phyloP scores from a whole-genome alignment of 1,139 yeast genomes.

The Candida sanyaensis region DNA sequence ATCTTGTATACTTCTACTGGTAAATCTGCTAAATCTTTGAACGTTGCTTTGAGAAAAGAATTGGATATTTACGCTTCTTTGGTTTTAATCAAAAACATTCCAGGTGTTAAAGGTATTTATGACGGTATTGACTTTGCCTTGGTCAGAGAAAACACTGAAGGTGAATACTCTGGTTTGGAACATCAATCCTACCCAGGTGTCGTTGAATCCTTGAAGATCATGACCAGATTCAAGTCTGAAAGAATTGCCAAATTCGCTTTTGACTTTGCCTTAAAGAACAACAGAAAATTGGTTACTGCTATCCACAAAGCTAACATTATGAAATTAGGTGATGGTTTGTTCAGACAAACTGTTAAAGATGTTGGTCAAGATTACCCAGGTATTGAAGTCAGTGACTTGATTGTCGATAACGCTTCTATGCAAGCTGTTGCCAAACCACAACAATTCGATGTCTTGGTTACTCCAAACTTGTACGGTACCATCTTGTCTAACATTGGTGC shows the following conservation, averaged over 20 bases:
- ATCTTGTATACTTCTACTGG: slow-evolving; percentile 89
- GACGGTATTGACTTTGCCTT: slow-evolving; percentile 88
- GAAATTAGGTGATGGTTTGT: slow-evolving; percentile 98
- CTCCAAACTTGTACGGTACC: slow-evolving; percentile 98
- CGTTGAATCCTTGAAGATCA: slow-evolving; percentile 93
- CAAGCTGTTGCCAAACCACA: slow-evolving; percentile 98
- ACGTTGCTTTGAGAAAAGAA: slow-evolving; percentile 96
- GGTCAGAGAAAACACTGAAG: slow-evolving; percentile 96
- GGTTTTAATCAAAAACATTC: slow-evolving; percentile 89
- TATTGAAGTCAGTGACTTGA: slow-evolving; percentile 83
- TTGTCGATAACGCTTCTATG: slow-evolving; percentile 99
- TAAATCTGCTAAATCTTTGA: slow-evolving; percentile 61
- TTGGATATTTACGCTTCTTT: slow-evolving; percentile 93
- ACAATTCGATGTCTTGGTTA: slow-evolving; percentile 96
- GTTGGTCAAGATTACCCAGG: slow-evolving; percentile 90
- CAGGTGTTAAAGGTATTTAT: slow-evolving; percentile 90
- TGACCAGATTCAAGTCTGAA: slow-evolving; percentile 93
- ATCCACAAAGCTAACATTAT: slow-evolving; percentile 99
- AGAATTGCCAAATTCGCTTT: slow-evolving; percentile 97
- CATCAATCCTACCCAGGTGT: slow-evolving; percentile 98
- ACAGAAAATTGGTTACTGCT: slow-evolving; percentile 91
- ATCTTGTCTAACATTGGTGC: slow-evolving; percentile 98
- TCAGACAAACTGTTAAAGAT: slow-evolving; percentile 90
- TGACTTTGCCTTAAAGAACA: slow-evolving; percentile 90
- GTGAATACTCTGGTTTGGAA: slow-evolving; percentile 98